Base-by-base conservation (phyloP, 75 land plant species). In the Sequoia sempervirens region DNA sequence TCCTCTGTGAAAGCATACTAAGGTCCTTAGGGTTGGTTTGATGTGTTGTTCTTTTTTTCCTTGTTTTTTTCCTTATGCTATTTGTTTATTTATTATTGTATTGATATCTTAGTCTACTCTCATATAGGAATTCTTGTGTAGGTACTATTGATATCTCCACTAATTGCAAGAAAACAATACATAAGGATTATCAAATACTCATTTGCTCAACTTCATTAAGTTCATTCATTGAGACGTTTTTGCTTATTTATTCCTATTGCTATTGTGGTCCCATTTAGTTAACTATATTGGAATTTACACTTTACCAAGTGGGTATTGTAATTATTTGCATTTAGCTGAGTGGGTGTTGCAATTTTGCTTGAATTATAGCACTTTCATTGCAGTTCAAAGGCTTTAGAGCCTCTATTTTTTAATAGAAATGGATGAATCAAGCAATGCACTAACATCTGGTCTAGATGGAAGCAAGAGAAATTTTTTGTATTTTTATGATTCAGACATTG, bases 401-500 rank as follows among this genome's bases (percentile, higher is more conserved):
- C 73, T 69, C 14, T 69, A 2, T 69, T 2, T 69, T 32, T 68
- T 0, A 30, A 0, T 32, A 61, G 6, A 61, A 23, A 69, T 69
- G 73, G 73, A 69, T 28, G 73, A 69, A 69, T 69, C 73, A 30
- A 64, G 82, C 8, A 50, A 80, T 80, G 46, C 82, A 30, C 11
- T 80, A 64, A 17, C 40, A 36, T 50, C 64, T 80, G 82, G 82
- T 32, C 88, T 90, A 5, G 92, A 88, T 75, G 91, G 81, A 8
- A 38, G 61, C 56, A 89, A 88, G 82, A 74, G 90, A 26, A 85
- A 87, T 2, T 87, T 90, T 74, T 83, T 83, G n/a, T 90, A 90
- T 85, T 90, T 88, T 79, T 90, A 90, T 81, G 91, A 90, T 78
- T 84, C 90, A 34, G 76, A 72, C 28, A 85, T 90, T 46, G 91